Evolutionary conservation across 805 yeast genomes (phyloP).

Genomic region (Teunomyces gatunensis): DNA sequence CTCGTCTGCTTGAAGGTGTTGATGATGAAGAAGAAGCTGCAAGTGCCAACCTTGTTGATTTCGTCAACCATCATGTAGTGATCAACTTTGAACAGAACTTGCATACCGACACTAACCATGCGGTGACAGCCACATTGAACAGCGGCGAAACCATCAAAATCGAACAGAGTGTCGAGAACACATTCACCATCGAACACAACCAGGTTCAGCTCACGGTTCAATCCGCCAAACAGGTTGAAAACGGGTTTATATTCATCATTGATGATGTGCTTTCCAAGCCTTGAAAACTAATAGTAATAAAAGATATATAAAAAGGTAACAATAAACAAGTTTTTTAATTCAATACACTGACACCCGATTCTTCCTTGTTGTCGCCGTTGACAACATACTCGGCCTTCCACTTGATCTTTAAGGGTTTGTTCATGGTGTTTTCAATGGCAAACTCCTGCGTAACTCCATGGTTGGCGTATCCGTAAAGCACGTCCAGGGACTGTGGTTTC

Average conservation of each 20-base stretch:
- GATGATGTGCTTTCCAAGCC: constrained; percentile 33
- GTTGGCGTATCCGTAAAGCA: constrained; percentile 45
- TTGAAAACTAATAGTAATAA: neutral
- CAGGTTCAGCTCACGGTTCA: constrained; percentile 23
- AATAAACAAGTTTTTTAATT: neutral
- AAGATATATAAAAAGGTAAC: neutral
- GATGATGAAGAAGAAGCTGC: constrained; percentile 51
- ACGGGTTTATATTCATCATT: constrained; percentile 39
- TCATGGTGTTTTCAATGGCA: constrained; percentile 30
- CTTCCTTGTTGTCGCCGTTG: constrained; percentile 49
- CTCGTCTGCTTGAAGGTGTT: constrained; percentile 40
- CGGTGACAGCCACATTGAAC: constrained; percentile 15
- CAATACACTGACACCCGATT: constrained; percentile 51
- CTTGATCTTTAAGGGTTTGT: constrained; percentile 57
- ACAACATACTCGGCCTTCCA: constrained; percentile 65
- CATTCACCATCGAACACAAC: constrained; percentile 14
- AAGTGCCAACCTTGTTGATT: constrained; percentile 51
- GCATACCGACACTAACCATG: constrained; percentile 12
- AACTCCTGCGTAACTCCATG: constrained; percentile 57
- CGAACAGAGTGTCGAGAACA: constrained; percentile 13
- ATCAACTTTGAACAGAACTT: constrained; percentile 20
- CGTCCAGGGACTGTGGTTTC: constrained; percentile 59
- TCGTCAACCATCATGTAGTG: constrained; percentile 64
- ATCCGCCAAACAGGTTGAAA: constrained; percentile 31
- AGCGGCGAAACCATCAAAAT: constrained; percentile 22